Percentiles rank a stretch among this genome's conserved stretches.
Evolutionary conservation across 192 early-diverging fungal genomes (phyloP).

Genomic region (Backusella macrospora): DNA sequence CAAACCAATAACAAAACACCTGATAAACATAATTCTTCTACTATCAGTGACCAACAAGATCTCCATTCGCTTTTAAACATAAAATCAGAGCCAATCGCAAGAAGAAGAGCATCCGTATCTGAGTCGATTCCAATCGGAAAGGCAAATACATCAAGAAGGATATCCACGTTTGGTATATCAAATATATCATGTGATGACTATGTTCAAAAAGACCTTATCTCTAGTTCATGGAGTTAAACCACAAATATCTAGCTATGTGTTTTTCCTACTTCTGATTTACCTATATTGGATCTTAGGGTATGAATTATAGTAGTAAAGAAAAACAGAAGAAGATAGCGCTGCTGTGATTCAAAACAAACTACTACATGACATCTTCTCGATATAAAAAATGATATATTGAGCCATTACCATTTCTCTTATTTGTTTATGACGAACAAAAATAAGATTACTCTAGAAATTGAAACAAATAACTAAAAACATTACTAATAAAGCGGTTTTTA

Average conservation of each 20-base stretch:
- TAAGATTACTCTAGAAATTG: background rate
- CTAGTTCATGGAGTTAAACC: conserved; percentile 33
- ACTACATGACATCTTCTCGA: background rate
- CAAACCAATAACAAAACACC: background rate
- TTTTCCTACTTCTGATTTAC: background rate
- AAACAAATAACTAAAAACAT: background rate
- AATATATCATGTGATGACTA: conserved; percentile 33
- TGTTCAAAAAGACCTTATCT: conserved; percentile 40
- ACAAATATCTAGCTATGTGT: background rate
- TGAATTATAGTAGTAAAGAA: background rate
- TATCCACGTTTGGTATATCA: conserved; percentile 31
- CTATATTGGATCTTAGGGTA: no score
- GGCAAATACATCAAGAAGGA: background rate
- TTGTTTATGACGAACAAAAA: background rate
- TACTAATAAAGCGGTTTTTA: background rate
- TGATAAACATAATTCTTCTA: background rate
- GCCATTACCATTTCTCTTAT: background rate
- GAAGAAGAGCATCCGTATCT: background rate
- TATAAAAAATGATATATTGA: background rate
- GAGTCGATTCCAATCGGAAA: background rate
- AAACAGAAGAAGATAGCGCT: background rate
- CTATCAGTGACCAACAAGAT: background rate
- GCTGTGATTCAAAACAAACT: background rate
- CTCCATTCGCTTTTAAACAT: background rate
- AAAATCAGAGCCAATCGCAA: background rate